A percentile compares a stretch with the other conserved stretches of the same genome.
These are phyloP conservation scores for Solanum chacoense DNA, from an alignment of 305 asterid species.

Conservation along the genomic window DNA sequence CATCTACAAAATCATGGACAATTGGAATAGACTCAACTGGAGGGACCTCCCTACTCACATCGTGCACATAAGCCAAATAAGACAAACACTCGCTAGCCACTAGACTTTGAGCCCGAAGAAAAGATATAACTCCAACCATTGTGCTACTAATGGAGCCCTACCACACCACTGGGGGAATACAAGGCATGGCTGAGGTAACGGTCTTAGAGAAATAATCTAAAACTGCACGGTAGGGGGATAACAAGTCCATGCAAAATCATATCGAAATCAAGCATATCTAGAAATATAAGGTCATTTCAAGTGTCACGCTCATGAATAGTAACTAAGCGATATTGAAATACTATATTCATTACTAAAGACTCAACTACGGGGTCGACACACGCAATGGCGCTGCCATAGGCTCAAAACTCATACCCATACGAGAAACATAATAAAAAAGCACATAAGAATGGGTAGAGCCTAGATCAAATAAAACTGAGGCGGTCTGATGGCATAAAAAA, in stretches of 20 bases:
- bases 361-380: too few species aligned
- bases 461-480: background rate
- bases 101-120: too few species aligned
- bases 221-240: background rate
- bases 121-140: background rate
- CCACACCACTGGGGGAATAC: background rate
- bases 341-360: too few species aligned
- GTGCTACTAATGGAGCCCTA: background rate
- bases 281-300: background rate
- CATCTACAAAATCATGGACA: background rate
- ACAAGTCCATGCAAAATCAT: background rate
- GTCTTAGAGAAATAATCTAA: background rate
- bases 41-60: background rate
- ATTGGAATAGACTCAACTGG: background rate
- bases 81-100: background rate
- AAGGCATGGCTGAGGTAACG: background rate
- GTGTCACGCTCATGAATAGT: background rate
- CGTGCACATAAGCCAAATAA: too few species aligned
- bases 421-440: too few species aligned
- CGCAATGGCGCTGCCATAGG: background rate
- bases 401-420: background rate
- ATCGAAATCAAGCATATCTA: background rate
- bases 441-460: background rate
- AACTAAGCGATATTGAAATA: too few species aligned
- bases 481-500: too few species aligned